Evolutionary conservation across 495 filamentous ascomycete species (phyloP).

Genomic region (Trichocladium uniseriatum): DNA sequence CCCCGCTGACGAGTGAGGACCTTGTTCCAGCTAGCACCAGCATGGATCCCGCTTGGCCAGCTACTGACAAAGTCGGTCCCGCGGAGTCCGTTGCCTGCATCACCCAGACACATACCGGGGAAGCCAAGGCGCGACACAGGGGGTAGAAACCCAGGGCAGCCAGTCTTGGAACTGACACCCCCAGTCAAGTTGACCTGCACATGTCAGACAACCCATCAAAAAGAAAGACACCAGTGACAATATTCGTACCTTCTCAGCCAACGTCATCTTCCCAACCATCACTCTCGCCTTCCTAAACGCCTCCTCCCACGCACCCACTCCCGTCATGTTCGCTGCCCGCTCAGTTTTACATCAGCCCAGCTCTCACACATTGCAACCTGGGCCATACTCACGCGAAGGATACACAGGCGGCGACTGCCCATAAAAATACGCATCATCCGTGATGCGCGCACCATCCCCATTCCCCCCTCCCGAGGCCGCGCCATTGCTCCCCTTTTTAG

Average conservation of each 20-base stretch:
- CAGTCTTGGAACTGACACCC: constrained; percentile 34
- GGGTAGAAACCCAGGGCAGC: constrained; percentile 45
- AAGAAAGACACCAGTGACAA: background rate
- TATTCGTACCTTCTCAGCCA: constrained; percentile 55
- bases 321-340: constrained; percentile 40
- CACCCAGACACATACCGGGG: constrained; percentile 53
- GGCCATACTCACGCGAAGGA: constrained; percentile 39
- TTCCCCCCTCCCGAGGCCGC: background rate
- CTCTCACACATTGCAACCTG: background rate
- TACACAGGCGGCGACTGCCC: constrained; percentile 50
- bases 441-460: constrained; percentile 24
- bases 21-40: constrained; percentile 52
- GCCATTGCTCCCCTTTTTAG: constrained; percentile 5
- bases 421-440: constrained; percentile 43
- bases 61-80: constrained; percentile 51
- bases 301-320: constrained; percentile 36
- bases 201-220: too few relatives aligned
- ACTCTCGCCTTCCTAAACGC: constrained; percentile 44
- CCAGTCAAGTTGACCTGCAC: constrained; percentile 44
- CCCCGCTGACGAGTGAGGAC: constrained; percentile 41
- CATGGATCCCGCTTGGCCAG: constrained; percentile 48
- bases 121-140: constrained; percentile 49
- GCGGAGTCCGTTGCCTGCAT: constrained; percentile 54
- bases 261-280: constrained; percentile 48
- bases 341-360: background rate